phyloP scores from a whole-genome alignment of 805 yeast genomes.

The Pichia californica region DNA sequence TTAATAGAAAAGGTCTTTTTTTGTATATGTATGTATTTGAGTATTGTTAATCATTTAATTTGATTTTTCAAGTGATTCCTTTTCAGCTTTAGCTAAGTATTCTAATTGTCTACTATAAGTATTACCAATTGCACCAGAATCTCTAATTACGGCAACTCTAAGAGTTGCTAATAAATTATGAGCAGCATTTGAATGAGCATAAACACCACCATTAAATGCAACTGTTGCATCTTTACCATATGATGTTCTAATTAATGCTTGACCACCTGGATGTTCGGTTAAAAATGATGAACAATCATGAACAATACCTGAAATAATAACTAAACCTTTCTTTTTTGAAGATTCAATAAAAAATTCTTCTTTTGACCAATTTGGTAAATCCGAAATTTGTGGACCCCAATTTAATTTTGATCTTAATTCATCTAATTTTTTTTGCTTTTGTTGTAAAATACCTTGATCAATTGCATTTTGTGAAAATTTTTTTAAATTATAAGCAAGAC shows the following conservation, averaged over 20 bases:
- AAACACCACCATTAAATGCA: slow-evolving; percentile 83
- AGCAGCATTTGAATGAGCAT: slow-evolving; percentile 81
- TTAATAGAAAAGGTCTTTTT: too few species aligned
- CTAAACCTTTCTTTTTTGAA: slow-evolving; percentile 47
- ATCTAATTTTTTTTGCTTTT: slow-evolving; percentile 74
- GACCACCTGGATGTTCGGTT: slow-evolving; percentile 82
- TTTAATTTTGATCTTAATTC: slow-evolving; percentile 52
- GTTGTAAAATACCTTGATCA: slow-evolving; percentile 76
- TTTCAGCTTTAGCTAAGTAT: slow-evolving; percentile 21
- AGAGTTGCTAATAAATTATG: slow-evolving; percentile 74
- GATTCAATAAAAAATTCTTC: slow-evolving; percentile 49
- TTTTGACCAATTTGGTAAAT: slow-evolving; percentile 71
- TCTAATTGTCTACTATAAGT: slow-evolving; percentile 44
- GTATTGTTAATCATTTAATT: background rate
- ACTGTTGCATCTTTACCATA: slow-evolving; percentile 76
- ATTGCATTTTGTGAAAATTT: slow-evolving; percentile 75
- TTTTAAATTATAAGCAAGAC: slow-evolving; percentile 67
- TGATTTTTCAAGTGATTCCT: slow-evolving; percentile 4
- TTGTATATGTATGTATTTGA: too few species aligned
- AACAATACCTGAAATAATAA: slow-evolving; percentile 71
- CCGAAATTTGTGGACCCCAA: slow-evolving; percentile 68
- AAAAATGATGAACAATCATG: slow-evolving; percentile 67
- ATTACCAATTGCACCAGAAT: slow-evolving; percentile 50
- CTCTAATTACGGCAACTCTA: slow-evolving; percentile 77
- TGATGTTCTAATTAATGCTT: slow-evolving; percentile 61